A percentile compares a stretch with the other conserved stretches of the same genome.
Evolutionary conservation across 495 filamentous ascomycete species (phyloP).

Genomic region (Talaromyces ruber): DNA sequence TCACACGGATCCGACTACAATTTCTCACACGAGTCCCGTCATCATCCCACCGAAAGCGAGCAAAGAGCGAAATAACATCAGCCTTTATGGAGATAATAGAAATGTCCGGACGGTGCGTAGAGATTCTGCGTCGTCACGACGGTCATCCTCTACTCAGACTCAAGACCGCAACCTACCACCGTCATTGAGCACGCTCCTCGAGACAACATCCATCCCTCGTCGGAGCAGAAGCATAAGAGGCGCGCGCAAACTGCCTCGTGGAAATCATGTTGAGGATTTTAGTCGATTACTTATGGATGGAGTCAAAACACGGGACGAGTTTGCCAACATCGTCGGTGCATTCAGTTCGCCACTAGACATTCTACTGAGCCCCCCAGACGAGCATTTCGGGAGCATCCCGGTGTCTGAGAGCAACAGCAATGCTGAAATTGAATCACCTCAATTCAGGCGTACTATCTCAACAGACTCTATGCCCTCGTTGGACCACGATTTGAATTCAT

Average conservation of each 20-base stretch:
- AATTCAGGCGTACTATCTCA: slow-evolving; percentile 45
- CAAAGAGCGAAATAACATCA: slow-evolving; percentile 15
- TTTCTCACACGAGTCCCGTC: slow-evolving; percentile 27
- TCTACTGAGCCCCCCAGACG: slow-evolving; percentile 38
- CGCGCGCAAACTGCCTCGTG: slow-evolving; percentile 28
- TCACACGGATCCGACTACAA: neutral
- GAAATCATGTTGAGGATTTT: slow-evolving; percentile 38
- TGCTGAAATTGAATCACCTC: slow-evolving; percentile 26
- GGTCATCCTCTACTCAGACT: slow-evolving; percentile 25
- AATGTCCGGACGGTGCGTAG: neutral
- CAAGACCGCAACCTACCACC: slow-evolving; percentile 24
- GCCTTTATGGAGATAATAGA: slow-evolving; percentile 3
- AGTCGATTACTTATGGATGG: slow-evolving; percentile 34
- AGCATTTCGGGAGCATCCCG: slow-evolving; percentile 19
- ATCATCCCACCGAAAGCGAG: slow-evolving; percentile 34
- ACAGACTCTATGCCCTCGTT: slow-evolving; percentile 56
- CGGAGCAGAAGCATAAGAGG: slow-evolving; percentile 22
- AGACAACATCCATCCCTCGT: slow-evolving; percentile 37
- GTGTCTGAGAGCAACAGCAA: slow-evolving; percentile 18
- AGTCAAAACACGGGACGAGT: slow-evolving; percentile 23
- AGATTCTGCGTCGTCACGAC: slow-evolving; percentile 9
- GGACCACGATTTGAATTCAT: slow-evolving; percentile 42
- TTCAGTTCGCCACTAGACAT: slow-evolving; percentile 31
- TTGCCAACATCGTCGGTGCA: slow-evolving; percentile 15
- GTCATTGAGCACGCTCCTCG: slow-evolving; percentile 32